phyloP scores from a whole-genome alignment of 169 alveolate genomes.

The Perkinsus marinus region DNA sequence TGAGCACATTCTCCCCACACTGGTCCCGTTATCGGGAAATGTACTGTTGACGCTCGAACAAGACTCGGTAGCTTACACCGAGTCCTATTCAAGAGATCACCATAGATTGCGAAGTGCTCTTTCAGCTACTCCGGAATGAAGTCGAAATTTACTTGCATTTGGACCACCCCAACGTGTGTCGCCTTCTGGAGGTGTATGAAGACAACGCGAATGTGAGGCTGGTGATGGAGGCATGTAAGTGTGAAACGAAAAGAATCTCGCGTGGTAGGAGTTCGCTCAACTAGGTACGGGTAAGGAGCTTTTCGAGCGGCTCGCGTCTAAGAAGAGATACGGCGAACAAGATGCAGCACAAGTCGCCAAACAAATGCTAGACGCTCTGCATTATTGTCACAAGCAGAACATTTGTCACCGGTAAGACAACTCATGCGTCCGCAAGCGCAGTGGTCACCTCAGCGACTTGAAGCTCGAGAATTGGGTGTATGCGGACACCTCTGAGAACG shows the following conservation, averaged over 20 bases:
- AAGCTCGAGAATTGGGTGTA: conserved; percentile 37
- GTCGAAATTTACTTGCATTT: conserved; percentile 12
- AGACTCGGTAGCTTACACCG: too few species aligned
- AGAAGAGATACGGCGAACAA: conserved; percentile 13
- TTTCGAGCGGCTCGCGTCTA: conserved; percentile 42
- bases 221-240: background rate
- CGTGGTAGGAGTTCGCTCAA: too few species aligned
- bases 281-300: conserved; percentile 28
- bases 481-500: conserved; percentile 15
- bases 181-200: conserved; percentile 25
- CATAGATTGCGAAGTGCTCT: too few species aligned
- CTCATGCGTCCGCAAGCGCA: too few species aligned
- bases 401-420: conserved; percentile 25
- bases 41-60: too few species aligned
- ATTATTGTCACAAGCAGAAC: conserved; percentile 26
- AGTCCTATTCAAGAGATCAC: too few species aligned
- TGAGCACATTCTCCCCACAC: too few species aligned
- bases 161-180: conserved; percentile 30
- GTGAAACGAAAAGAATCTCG: too few species aligned
- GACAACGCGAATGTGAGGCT: conserved; percentile 1
- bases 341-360: conserved; percentile 20
- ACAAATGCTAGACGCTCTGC: conserved; percentile 27
- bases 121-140: conserved; percentile 18
- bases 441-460: background rate
- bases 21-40: too few species aligned